Percentiles rank a stretch among this genome's conserved stretches.
phyloP scores from a whole-genome alignment of 495 filamentous ascomycete species.

The Penicillium riverlandense region DNA sequence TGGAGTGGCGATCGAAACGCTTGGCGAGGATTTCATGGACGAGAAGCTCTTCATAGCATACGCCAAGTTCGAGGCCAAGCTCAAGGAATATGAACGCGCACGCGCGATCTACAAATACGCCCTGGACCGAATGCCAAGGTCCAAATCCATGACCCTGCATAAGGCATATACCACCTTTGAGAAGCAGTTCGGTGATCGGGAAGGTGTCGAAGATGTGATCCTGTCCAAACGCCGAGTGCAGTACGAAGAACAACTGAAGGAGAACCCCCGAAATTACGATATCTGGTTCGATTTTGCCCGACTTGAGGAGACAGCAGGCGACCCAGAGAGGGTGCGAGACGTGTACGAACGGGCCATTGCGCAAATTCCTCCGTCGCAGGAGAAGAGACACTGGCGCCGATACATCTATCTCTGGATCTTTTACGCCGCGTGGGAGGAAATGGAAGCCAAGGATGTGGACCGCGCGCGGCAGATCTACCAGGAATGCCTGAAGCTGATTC shows the following conservation, averaged over 20 bases:
- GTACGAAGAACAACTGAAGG: conserved; percentile 88
- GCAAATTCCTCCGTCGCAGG: conserved; percentile 89
- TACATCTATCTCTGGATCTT: conserved; percentile 99
- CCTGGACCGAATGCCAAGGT: conserved; percentile 81
- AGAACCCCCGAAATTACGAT: conserved; percentile 92
- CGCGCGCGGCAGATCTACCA: conserved; percentile 87
- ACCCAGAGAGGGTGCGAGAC: conserved; percentile 76
- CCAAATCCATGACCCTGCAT: conserved; percentile 77
- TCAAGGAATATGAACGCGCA: conserved; percentile 94
- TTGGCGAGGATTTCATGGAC: conserved; percentile 95
- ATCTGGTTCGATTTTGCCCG: conserved; percentile 93
- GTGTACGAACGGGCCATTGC: conserved; percentile 95
- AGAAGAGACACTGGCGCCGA: conserved; percentile 94
- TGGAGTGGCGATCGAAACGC: conserved; percentile 76
- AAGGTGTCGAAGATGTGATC: conserved; percentile 93
- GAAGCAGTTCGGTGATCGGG: conserved; percentile 91
- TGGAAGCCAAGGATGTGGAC: conserved; percentile 68
- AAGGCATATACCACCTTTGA: conserved; percentile 95
- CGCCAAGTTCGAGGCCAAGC: conserved; percentile 83
- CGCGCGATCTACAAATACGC: conserved; percentile 96
- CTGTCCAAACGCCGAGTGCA: conserved; percentile 88
- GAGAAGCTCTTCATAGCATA: conserved; percentile 92
- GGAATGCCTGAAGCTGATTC: conserved; percentile 79
- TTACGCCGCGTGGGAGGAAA: conserved; percentile 92
- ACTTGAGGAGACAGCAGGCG: conserved; percentile 76